Percentiles rank a stretch among this genome's conserved stretches.
Evolutionary conservation across 2,329 filamentous ascomycete genomes (phyloP).

Genomic region (Celoporthe dispersa): DNA sequence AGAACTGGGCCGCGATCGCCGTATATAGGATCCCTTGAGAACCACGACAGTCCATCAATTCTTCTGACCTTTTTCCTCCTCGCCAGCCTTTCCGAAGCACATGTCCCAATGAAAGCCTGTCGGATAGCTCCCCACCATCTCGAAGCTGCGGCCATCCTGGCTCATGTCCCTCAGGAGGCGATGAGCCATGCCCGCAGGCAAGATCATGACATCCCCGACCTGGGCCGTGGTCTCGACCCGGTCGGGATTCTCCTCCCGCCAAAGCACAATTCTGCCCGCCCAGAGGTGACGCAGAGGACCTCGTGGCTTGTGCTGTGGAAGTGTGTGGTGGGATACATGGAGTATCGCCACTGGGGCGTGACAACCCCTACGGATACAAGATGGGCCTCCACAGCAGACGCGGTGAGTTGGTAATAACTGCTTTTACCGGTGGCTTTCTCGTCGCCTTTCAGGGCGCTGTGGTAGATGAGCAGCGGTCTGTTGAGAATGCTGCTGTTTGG

Average conservation of each 20-base stretch:
- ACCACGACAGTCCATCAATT: conserved; percentile 59
- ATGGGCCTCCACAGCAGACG: conserved; percentile 60
- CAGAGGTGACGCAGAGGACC: conserved; percentile 63
- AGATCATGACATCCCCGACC: conserved; percentile 64
- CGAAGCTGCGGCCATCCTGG: conserved; percentile 49
- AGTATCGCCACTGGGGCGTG: conserved; percentile 68
- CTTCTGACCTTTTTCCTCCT: conserved; percentile 56
- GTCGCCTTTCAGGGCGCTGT: conserved; percentile 54
- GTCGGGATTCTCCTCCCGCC: conserved; percentile 65
- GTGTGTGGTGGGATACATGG: conserved; percentile 69
- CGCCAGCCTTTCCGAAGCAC: conserved; percentile 67
- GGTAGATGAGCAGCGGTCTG: conserved; percentile 70
- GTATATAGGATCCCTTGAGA: conserved; percentile 64
- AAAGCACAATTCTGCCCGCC: conserved; percentile 66
- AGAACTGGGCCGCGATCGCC: conserved; percentile 54
- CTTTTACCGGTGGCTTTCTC: conserved; percentile 8
- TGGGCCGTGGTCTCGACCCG: conserved; percentile 59
- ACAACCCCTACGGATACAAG: conserved; percentile 59
- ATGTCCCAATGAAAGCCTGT: conserved; percentile 66
- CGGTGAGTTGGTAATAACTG: conserved; percentile 35
- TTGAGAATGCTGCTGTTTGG: conserved; percentile 69
- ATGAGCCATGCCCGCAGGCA: conserved; percentile 70
- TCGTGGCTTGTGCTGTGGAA: conserved; percentile 72
- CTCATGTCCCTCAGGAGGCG: conserved; percentile 60
- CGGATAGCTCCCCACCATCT: conserved; percentile 72